Evolutionary conservation across 169 alveolate species (phyloP), one percentile per base, ranked within the genome.

Genomic region (Eimeria necatrix): DNA sequence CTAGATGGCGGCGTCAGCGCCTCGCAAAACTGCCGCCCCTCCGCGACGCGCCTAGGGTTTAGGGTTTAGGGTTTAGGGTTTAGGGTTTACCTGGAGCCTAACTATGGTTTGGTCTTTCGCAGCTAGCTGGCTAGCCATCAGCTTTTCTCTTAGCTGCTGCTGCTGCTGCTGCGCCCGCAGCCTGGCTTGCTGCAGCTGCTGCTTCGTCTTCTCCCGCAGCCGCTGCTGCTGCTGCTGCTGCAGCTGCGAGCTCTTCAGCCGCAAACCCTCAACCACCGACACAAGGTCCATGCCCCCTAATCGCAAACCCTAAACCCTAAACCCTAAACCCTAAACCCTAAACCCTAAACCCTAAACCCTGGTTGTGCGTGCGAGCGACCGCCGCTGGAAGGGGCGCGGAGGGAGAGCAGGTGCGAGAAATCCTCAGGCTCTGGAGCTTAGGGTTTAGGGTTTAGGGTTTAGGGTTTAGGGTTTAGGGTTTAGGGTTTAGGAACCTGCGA

Each of bases 401-500:
- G 22, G 22, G 14, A 26, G 6, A 71, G 73, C 6, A 3, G n/a
- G 22, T 6, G 73, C n/a, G 32, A 7, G 73, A 4, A 61, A 26
- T 10, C n/a, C 32, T 10, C n/a, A 61, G 73, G 73, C 24, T 61
- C n/a, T n/a, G n/a, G n/a, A n/a, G 6, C 6, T 4, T 61, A 61
- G 22, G 53, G 18, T 71, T 22, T 24, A 71, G 48, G 22, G 68
- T 14, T 59, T 71, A 71, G 83, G 83, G 51, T 24, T 71, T 32
- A 71, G 83, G 83, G 52, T 41, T 71, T 71, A 41, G 24, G 83
- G 51, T 24, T 71, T 71, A 71, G 83, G 83, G 83, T 71, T 71
- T 71, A 71, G 83, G 83, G 83, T 71, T 71, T 76, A 76, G n/a
- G n/a, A n/a, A n/a, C 87, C 87, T 46, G 64, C 60, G 59, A 76